These are phyloP conservation scores for Quercus ilex DNA, from an alignment of 306 rosid genomes.

Conservation along the genomic window DNA sequence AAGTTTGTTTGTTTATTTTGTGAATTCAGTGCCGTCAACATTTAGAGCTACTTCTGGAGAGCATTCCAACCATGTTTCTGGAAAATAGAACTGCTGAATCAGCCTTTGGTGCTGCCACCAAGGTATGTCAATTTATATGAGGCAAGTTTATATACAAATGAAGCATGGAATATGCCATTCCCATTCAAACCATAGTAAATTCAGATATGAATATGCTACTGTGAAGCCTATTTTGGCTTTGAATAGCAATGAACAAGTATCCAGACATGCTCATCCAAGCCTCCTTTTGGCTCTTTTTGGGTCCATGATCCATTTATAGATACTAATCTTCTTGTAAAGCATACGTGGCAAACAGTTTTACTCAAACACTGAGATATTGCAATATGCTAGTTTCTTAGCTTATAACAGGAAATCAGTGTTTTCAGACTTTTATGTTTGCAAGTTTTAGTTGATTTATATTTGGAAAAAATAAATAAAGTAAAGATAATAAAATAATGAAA, in stretches of 20 bases:
- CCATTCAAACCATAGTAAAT: background rate
- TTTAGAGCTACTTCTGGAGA: slow-evolving; percentile 76
- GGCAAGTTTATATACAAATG: background rate
- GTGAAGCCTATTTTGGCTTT: background rate
- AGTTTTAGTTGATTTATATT: too few relatives aligned
- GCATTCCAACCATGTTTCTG: slow-evolving; percentile 90
- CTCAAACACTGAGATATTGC: too few relatives aligned
- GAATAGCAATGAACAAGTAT: background rate
- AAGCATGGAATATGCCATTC: background rate
- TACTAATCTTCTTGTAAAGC: too few relatives aligned
- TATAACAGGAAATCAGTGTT: too few relatives aligned
- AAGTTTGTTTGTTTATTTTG: slow-evolving; percentile 18
- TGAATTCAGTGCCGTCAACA: slow-evolving; percentile 79
- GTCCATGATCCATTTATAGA: too few relatives aligned
- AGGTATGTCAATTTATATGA: slow-evolving; percentile 48
- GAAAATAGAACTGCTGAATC: slow-evolving; percentile 83
- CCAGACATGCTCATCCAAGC: background rate
- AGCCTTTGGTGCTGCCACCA: slow-evolving; percentile 94
- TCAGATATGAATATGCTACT: background rate
- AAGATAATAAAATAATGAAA: too few relatives aligned
- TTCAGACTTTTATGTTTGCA: too few relatives aligned
- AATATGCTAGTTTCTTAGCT: too few relatives aligned
- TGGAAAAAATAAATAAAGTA: too few relatives aligned
- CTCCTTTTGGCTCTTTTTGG: background rate
- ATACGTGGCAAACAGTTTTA: too few relatives aligned